A percentile compares a stretch with the other conserved stretches of the same genome.
phyloP scores from a whole-genome alignment of 2,329 filamentous ascomycete genomes.

The Fusarium sp. region DNA sequence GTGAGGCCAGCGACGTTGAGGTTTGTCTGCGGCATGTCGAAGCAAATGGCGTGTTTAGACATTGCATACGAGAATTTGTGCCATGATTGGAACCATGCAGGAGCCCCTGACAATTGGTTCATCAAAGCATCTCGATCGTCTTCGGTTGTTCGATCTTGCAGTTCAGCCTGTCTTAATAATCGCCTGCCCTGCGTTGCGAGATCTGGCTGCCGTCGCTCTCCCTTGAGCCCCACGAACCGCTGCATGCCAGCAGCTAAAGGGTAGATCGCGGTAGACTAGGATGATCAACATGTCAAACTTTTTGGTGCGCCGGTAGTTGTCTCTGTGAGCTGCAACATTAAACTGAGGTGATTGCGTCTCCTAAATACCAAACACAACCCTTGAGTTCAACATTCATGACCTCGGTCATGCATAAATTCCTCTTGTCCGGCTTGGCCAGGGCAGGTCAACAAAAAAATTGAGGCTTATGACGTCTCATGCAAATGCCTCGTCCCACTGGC shows the following conservation, averaged over 20 bases:
- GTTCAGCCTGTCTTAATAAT: slow-evolving; percentile 37
- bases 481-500: slow-evolving; percentile 32
- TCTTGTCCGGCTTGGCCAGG: slow-evolving; percentile 16
- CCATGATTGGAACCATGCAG: slow-evolving; percentile 6
- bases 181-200: slow-evolving; percentile 35
- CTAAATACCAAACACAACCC: slow-evolving; percentile 4
- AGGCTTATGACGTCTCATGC: slow-evolving; percentile 39
- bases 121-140: slow-evolving; percentile 37
- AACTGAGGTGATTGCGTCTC: background rate
- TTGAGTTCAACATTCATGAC: slow-evolving; percentile 4
- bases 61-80: slow-evolving; percentile 16
- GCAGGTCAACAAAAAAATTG: slow-evolving; percentile 22
- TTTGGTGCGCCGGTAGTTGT: slow-evolving; percentile 9
- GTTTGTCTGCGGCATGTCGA: slow-evolving; percentile 26
- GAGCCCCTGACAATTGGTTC: slow-evolving; percentile 15
- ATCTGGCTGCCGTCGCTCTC: slow-evolving; percentile 37
- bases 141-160: slow-evolving; percentile 38
- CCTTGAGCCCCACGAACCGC: slow-evolving; percentile 39
- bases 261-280: slow-evolving; percentile 28
- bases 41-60: slow-evolving; percentile 32
- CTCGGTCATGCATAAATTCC: slow-evolving; percentile 6
- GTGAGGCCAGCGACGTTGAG: slow-evolving; percentile 34
- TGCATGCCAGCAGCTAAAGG: slow-evolving; percentile 39
- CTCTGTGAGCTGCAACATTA: background rate
- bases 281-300: slow-evolving; percentile 12